phyloP scores from a whole-genome alignment of 148 eudicot species.

The Arctostaphylos glauca region DNA sequence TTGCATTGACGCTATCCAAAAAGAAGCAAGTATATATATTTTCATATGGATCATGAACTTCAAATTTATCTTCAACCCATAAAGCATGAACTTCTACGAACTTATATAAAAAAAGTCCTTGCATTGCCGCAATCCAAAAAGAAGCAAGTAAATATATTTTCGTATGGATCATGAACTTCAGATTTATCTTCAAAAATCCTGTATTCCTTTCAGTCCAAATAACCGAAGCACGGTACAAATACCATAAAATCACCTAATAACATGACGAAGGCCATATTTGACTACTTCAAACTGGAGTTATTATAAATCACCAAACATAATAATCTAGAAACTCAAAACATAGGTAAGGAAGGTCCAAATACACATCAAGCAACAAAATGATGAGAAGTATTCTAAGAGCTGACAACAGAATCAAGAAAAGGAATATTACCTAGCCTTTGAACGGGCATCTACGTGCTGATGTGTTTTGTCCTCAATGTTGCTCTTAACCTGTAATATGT shows the following conservation, averaged over 20 bases:
- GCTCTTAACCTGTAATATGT: slow-evolving; percentile 54
- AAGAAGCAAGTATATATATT: not conserved
- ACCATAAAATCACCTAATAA: not conserved
- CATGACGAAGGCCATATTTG: not conserved
- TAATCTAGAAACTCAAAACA: not conserved
- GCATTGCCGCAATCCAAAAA: not conserved
- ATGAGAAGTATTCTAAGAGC: not conserved
- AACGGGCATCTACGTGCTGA: slow-evolving; percentile 86
- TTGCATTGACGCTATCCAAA: not conserved
- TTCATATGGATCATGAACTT: no score
- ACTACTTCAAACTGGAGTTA: not conserved
- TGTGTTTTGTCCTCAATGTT: slow-evolving; percentile 62
- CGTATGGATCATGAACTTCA: not conserved
- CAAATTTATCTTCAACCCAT: not conserved
- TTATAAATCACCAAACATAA: not conserved
- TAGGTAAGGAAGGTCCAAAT: not conserved
- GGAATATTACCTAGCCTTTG: slow-evolving; percentile 69
- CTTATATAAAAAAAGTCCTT: not conserved
- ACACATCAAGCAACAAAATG: not conserved
- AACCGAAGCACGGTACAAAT: not conserved
- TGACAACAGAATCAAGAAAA: not conserved
- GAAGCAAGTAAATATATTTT: not conserved
- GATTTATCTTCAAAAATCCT: not conserved
- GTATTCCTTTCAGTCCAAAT: not conserved
- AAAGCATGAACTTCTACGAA: not conserved